Evolutionary conservation across 2,329 filamentous ascomycete species (phyloP), one percentile per base, ranked within the genome.

Genomic region (Phyllachora maydis): DNA sequence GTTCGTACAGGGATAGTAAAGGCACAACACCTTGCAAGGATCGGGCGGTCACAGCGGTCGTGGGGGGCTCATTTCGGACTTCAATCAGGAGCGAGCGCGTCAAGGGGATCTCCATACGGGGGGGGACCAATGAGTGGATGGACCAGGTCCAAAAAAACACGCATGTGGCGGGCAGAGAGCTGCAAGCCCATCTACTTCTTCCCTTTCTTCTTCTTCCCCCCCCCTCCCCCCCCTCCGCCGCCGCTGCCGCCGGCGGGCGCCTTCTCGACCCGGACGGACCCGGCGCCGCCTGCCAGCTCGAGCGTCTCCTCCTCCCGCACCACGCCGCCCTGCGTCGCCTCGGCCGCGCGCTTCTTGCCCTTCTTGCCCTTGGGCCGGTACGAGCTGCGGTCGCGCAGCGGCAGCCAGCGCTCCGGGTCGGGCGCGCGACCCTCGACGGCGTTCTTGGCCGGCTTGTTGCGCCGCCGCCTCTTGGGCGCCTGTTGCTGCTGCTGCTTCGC

Each of bases 281-380:
- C 66, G 2, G 64, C 66, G 4, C 67, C 67, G 14, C 67, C 66
- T 3, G 65, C 65, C 8, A 73, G 48, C 32, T 65, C 67, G 33
- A 68, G 52, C 28, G 55, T 74, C 56, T 60, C 68, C 43, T 76
- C 73, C 32, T 83, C 78, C 36, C 61, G 70, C 12, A 81, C 76
- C 8, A 73, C 52, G 23, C 83, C 85, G 30, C 88, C 88, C 45
- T 95, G 88, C 6, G 79, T 93, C 19, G 72, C 54, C 34, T 79
- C 76, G 30, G 61, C 57, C 4, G 68, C 71, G 50, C 74, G 75
- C 60, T 82, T 74, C 59, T 81, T 85, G 26, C 79, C 78, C 59
- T 92, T 91, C 55, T 76, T 82, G 5, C 82, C 82, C 54, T 88
- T 92, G 6, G 83, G 82, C 22, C 76, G 59, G 49, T 92, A 98